Percentiles rank a stretch among this genome's conserved stretches.
Conservation (phyloP, 1,284 basidiomycete genomes). For the Ganoderma lucidum region DNA sequence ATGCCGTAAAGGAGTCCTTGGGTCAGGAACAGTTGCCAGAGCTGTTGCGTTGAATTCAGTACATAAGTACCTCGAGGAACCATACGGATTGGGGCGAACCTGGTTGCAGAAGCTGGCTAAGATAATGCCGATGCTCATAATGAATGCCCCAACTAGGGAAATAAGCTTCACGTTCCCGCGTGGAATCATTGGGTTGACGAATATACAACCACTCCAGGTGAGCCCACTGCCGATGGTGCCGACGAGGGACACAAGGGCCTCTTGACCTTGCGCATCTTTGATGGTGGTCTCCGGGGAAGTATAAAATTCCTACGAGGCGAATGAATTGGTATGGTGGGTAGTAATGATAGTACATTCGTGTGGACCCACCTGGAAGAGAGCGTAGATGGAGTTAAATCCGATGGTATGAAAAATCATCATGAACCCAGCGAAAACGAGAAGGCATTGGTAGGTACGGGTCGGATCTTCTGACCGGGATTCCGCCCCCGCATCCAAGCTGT, state of each 20-base stretch:
- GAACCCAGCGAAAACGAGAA: conserved; percentile 50
- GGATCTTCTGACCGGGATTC: conserved; percentile 6
- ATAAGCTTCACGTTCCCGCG: conserved; percentile 46
- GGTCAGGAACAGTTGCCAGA: conserved; percentile 53
- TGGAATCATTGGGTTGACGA: conserved; percentile 51
- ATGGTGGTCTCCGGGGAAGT: conserved; percentile 50
- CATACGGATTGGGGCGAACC: conserved; percentile 35
- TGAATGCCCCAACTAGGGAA: conserved; percentile 46
- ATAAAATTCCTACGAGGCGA: conserved; percentile 48
- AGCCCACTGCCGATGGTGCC: conserved; percentile 54
- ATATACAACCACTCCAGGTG: conserved; percentile 57
- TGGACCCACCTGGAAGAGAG: conserved; percentile 45
- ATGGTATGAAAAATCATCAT: conserved; percentile 56
- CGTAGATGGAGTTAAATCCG: conserved; percentile 50
- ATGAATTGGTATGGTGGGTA: not conserved
- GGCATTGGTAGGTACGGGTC: conserved; percentile 35
- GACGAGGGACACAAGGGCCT: conserved; percentile 52
- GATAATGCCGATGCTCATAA: conserved; percentile 53
- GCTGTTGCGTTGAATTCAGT: conserved; percentile 33
- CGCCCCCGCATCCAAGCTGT: not conserved
- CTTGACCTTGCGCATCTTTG: conserved; percentile 45
- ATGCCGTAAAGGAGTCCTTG: conserved; percentile 53
- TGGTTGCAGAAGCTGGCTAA: conserved; percentile 15
- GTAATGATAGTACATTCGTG: not conserved
- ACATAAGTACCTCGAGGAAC: not conserved